Evolutionary conservation across 768 basidiomycete genomes (phyloP), one percentile per base, ranked within the genome.

Genomic region (Pholiota microspora): DNA sequence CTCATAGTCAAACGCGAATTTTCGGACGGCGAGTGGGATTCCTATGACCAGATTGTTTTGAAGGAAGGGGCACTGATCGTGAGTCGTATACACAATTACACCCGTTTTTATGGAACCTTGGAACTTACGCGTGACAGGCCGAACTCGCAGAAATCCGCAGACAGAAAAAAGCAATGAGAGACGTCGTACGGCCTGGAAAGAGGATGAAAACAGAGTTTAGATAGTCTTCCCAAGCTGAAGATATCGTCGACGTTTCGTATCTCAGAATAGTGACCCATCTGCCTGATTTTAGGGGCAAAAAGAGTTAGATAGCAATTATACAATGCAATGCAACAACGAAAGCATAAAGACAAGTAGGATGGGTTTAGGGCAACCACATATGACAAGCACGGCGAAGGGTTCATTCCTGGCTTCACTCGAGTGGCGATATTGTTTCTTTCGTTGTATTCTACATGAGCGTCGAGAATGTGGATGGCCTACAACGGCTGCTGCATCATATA

Each of bases 401-500:
- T n/a, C 34, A 9, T 35, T 15, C n/a, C 34, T n/a, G n/a, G n/a
- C n/a, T n/a, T n/a, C n/a, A n/a, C n/a, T n/a, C n/a, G n/a, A n/a
- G n/a, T n/a, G n/a, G n/a, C n/a, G n/a, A n/a, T n/a, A n/a, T n/a
- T n/a, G n/a, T n/a, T n/a, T n/a, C n/a, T n/a, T n/a, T n/a, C n/a
- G n/a, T n/a, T n/a, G n/a, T n/a, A n/a, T n/a, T n/a, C n/a, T n/a
- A n/a, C 32, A 34, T n/a, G 4, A 4, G 34, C n/a, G 8, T 15
- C 32, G 8, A 9, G 3, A 34, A 3, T 2, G 2, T 34, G 15
- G 8, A 3, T 34, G 32, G 10, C 40, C 27, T 48, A 53, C 4
- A 51, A 28, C 29, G 60, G 55, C 34, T 62, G 57, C 40, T 64
- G 63, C 32, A 58, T 47, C 8, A 44, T 23, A 54, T 59, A 61